phyloP scores from a whole-genome alignment of 2,329 filamentous ascomycete species.

The Endoconidiophora polonica region DNA sequence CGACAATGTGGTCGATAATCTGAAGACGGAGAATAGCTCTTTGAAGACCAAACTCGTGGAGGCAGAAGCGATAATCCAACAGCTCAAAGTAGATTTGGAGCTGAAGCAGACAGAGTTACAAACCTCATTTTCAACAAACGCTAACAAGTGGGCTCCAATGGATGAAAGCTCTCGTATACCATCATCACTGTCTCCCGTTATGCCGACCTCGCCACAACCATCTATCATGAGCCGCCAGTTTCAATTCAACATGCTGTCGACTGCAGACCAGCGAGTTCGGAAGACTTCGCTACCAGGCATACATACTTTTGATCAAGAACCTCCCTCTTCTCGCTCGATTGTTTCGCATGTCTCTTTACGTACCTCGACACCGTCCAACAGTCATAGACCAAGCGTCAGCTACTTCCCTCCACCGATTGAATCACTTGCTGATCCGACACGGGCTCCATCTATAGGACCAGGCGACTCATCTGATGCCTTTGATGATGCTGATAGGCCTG shows the following conservation, averaged over 20 bases:
- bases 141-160: neutral
- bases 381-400: neutral
- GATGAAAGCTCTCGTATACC: slow-evolving; percentile 1
- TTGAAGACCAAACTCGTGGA: slow-evolving; percentile 1
- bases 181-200: neutral
- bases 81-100: slow-evolving; percentile 5
- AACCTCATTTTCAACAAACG: neutral
- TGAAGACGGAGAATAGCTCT: neutral
- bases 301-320: slow-evolving; percentile 3
- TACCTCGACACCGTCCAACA: neutral
- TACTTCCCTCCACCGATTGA: neutral
- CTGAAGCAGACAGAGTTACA: slow-evolving; percentile 2
- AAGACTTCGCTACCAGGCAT: neutral
- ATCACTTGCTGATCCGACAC: slow-evolving; percentile 1
- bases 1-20: neutral
- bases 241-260: slow-evolving; percentile 3
- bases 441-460: neutral
- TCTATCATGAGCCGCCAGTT: slow-evolving; percentile 3
- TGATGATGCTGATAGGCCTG: slow-evolving; percentile 37
- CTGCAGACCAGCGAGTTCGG: neutral
- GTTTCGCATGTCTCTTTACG: neutral
- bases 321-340: slow-evolving; percentile 3
- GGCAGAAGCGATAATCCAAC: neutral
- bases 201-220: slow-evolving; percentile 7
- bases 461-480: slow-evolving; percentile 3